These are phyloP conservation scores for Mrakia frigida DNA, from an alignment of 768 basidiomycete genomes.

Conservation along the genomic window DNA sequence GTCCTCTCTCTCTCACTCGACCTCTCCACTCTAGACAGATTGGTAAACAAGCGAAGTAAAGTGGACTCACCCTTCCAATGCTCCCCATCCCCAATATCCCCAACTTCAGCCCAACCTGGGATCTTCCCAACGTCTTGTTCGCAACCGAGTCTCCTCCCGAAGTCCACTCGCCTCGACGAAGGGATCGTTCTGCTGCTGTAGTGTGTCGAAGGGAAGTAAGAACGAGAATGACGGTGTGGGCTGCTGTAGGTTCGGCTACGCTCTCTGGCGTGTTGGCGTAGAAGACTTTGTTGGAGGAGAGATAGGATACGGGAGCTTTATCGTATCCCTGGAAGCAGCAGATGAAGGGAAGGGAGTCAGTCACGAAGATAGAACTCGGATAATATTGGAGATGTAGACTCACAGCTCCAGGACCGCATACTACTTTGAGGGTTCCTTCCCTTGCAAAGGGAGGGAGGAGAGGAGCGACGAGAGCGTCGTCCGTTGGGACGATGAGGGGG, in stretches of 20 bases:
- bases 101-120: constrained; percentile 22
- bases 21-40: too few relatives aligned
- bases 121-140: constrained; percentile 24
- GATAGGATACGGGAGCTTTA: constrained; percentile 9
- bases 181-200: constrained; percentile 17
- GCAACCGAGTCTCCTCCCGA: background rate
- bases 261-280: constrained; percentile 26
- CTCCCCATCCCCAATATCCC: constrained; percentile 29
- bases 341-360: background rate
- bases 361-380: background rate
- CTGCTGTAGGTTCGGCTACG: constrained; percentile 27
- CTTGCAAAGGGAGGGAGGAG: constrained; percentile 19
- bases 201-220: constrained; percentile 27
- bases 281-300: constrained; percentile 18
- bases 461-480: constrained; percentile 13
- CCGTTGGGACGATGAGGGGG: background rate
- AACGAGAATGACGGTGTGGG: constrained; percentile 26
- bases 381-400: background rate
- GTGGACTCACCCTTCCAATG: constrained; percentile 19
- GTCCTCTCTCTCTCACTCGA: background rate
- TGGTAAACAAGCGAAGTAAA: too few relatives aligned
- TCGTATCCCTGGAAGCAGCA: background rate
- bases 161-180: constrained; percentile 28
- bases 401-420: constrained; percentile 24
- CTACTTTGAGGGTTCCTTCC: constrained; percentile 19